Base-by-base conservation (phyloP, 805 yeast genomes). In the Teunomyces pallodes region DNA sequence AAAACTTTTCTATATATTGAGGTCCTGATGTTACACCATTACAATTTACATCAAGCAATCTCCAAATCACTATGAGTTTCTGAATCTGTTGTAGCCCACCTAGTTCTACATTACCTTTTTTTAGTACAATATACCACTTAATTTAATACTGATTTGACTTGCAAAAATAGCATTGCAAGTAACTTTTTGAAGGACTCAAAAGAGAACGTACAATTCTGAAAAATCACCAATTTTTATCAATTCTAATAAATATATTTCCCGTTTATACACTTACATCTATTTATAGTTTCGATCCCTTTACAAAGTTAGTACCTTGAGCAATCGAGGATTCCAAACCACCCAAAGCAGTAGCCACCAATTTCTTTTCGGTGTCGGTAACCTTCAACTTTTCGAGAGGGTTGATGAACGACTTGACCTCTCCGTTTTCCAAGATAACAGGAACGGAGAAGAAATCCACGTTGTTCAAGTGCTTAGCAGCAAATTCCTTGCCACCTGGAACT, bases 381-480 rank as follows among this genome's bases (percentile, higher is more conserved):
- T 60, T 59, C 47, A 72, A 66, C 16, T 54, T 42, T 20, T 61
- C 65, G 38, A 67, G 63, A 7, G 76, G 76, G 43, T 67, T 60
- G 32, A 70, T 51, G 45, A 71, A 67, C 7, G 73, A 65, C 42
- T 57, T 61, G 45, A 69, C 63, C 46, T 67, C 66, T 32, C 77
- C 77, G 36, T 64, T 59, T 47, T 61, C 61, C 45, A 79, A 65
- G 20, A 60, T 54, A 9, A 79, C 74, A 3, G 83, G 83, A 16
- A 77, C 71, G 5, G 81, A 72, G 55, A 79, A 79, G 60, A 70
- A 79, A 5, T 69, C 74, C 16, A 67, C 69, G 3, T 74, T 70
- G 28, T 72, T 62, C 47, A 71, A 66, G 49, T 62, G 52, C 42
- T 64, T 62, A 9, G 65, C 45, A 9, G 75, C 66, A 39, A 79